Percentiles rank a stretch among this genome's conserved stretches.
These are phyloP conservation scores for Blastobotrys indianensis DNA, from an alignment of 1,139 yeast species.

Conservation along the genomic window DNA sequence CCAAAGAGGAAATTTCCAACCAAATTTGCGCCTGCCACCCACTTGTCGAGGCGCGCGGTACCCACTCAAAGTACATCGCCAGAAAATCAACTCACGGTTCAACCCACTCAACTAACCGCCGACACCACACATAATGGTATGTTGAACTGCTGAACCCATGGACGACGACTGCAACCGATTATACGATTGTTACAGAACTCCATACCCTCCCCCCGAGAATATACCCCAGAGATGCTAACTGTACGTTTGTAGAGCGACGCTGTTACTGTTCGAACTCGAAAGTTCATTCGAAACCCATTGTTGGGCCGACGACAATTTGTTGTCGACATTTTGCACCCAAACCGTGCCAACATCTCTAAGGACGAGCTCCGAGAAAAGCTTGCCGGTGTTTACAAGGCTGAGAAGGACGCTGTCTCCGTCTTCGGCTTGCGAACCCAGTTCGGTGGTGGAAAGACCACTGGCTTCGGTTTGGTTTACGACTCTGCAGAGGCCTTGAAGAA, in stretches of 20 bases:
- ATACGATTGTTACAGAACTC: too few species aligned
- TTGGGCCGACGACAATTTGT: slow-evolving; percentile 99
- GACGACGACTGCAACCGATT: too few species aligned
- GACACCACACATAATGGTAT: too few species aligned
- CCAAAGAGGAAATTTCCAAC: too few species aligned
- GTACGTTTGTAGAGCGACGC: slow-evolving; percentile 70
- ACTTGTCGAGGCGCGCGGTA: too few species aligned
- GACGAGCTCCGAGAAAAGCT: slow-evolving; percentile 98
- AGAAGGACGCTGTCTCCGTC: slow-evolving; percentile 97
- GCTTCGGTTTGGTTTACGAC: slow-evolving; percentile 99
- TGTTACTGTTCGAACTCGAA: slow-evolving; percentile 99
- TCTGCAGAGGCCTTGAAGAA: slow-evolving; percentile 96
- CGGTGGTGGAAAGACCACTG: slow-evolving; percentile 99
- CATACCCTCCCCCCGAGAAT: too few species aligned
- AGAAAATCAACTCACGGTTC: too few species aligned
- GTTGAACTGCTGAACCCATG: too few species aligned
- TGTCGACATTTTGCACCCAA: slow-evolving; percentile 99
- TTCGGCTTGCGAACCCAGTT: slow-evolving; percentile 99
- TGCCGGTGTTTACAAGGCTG: slow-evolving; percentile 95
- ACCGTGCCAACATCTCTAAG: slow-evolving; percentile 98
- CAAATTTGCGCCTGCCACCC: too few species aligned
- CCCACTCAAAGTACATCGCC: too few species aligned
- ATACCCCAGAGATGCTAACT: too few species aligned
- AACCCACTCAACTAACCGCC: too few species aligned
- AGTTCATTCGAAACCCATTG: slow-evolving; percentile 99